Base-by-base conservation (phyloP, 306 rosid genomes). In the Carpinus viminea region DNA sequence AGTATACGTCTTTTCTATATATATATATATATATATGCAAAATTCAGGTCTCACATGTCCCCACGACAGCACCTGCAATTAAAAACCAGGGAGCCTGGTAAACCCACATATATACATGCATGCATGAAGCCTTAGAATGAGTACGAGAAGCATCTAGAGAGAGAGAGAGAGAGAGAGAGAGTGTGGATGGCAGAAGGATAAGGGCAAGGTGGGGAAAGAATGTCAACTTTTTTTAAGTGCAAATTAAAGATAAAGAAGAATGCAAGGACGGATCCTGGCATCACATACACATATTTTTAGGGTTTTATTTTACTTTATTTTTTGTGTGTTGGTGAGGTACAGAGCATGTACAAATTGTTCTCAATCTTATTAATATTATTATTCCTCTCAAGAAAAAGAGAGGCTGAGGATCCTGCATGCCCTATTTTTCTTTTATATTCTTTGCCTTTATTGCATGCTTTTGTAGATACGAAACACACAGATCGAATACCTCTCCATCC, bases 231-330 rank as follows among this genome's bases (percentile, higher is more conserved):
- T 56, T 41, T 26, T 43, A 47, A 70, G 31, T 12, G 64, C 68
- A 83, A 47, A n/a, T n/a, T n/a, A n/a, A 70, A 75, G 62, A 76
- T 72, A 80, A 70, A 75, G 26, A 68, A 12, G 75, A 77, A 75
- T 36, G 79, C 88, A 41, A 54, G 72, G 92, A 17, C 88, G 89
- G 89, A 72, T 90, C 93, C 79, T 87, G 43, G 92, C 95, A 88
- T 91, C 89, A 28, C 92, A 66, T 36, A 38, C 92, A 66, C 26
- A 38, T 34, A 64, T 4, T 1, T 34, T 3, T 7, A 15, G 50
- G 66, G 83, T 54, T 56, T 73, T 3, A 41, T 36, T 48, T 50
- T 47, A 64, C 26, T 24, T 24, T 24, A 24, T 24, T 31, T 31
- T 31, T 1, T 0, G 34, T 2, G 34, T 31, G 76, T 47, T 57